These are phyloP conservation scores for Euphorbia lathyris DNA, from an alignment of 345 rosid genomes.

Conservation along the genomic window DNA sequence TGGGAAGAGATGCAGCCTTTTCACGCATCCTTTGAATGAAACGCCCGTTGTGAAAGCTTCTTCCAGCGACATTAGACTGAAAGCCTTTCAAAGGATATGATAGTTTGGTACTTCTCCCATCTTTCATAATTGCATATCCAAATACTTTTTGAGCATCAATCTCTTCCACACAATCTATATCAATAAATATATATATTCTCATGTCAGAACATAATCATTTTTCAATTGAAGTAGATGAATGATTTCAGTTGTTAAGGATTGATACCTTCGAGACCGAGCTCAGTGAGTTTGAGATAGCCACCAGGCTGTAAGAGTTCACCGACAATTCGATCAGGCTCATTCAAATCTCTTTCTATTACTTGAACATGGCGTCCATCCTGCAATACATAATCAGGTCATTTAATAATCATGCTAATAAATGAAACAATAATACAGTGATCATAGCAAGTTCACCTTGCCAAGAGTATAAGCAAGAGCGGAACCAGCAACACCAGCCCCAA, in stretches of 20 bases:
- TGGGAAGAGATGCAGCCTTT: conserved; percentile 47
- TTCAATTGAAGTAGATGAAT: neutral
- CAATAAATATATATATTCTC: too few relatives aligned
- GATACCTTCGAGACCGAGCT: conserved; percentile 37
- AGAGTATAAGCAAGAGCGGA: conserved; percentile 5
- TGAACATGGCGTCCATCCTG: conserved; percentile 4
- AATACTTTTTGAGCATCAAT: conserved; percentile 50
- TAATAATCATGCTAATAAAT: too few relatives aligned
- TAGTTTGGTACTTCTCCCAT: conserved; percentile 35
- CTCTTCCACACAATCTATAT: conserved; percentile 48
- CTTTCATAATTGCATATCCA: conserved; percentile 54
- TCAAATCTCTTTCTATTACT: conserved; percentile 12
- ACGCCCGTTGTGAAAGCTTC: conserved; percentile 62
- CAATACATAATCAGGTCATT: too few relatives aligned
- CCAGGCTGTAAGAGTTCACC: conserved; percentile 40
- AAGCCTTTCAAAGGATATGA: conserved; percentile 46
- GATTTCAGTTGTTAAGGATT: neutral
- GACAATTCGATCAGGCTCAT: conserved; percentile 9
- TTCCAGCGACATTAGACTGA: conserved; percentile 43
- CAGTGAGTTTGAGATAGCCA: conserved; percentile 38
- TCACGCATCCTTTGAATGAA: conserved; percentile 53
- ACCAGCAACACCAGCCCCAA: conserved; percentile 11
- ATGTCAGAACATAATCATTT: neutral
- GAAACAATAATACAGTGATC: too few relatives aligned
- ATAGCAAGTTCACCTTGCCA: neutral